phyloP scores from a whole-genome alignment of 805 yeast species.

The Cyberlindnera veronae region DNA sequence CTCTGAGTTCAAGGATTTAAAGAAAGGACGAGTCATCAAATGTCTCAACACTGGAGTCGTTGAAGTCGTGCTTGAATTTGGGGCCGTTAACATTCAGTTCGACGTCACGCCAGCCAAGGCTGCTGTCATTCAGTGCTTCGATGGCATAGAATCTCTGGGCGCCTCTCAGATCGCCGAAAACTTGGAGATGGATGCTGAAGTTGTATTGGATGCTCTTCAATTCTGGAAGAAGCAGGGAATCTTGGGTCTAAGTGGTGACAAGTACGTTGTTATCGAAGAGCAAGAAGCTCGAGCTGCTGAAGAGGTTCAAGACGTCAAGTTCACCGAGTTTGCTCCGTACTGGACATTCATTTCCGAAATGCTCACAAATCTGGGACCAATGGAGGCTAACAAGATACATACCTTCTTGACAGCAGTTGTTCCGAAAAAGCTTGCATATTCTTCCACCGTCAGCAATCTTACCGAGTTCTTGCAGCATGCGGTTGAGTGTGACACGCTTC shows the following conservation, averaged over 20 bases:
- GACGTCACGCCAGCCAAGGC: constrained; percentile 71
- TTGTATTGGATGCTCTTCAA: constrained; percentile 37
- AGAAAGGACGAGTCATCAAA: constrained; percentile 56
- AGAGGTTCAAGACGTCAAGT: neutral
- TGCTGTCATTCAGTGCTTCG: constrained; percentile 51
- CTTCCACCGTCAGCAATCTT: constrained; percentile 3
- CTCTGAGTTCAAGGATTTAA: constrained; percentile 37
- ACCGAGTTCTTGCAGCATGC: constrained; percentile 5
- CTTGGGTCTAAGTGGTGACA: constrained; percentile 34
- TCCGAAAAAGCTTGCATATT: constrained; percentile 39
- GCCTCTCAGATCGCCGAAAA: constrained; percentile 30
- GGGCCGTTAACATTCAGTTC: constrained; percentile 37
- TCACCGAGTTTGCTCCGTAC: constrained; percentile 17
- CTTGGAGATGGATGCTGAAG: constrained; percentile 41
- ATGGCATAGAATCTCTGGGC: constrained; percentile 28
- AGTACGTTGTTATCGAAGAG: constrained; percentile 11
- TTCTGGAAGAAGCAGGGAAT: constrained; percentile 69
- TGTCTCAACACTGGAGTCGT: constrained; percentile 61
- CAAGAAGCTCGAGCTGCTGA: constrained; percentile 1
- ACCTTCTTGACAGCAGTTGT: constrained; percentile 52
- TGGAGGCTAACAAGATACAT: constrained; percentile 48
- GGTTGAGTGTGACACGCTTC: constrained; percentile 5
- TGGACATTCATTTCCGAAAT: constrained; percentile 54
- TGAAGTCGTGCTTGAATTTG: constrained; percentile 53
- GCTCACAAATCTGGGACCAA: constrained; percentile 52